Evolutionary conservation across 2,329 filamentous ascomycete genomes (phyloP), one percentile per base, ranked within the genome.

Genomic region (Trichoderma sp.): DNA sequence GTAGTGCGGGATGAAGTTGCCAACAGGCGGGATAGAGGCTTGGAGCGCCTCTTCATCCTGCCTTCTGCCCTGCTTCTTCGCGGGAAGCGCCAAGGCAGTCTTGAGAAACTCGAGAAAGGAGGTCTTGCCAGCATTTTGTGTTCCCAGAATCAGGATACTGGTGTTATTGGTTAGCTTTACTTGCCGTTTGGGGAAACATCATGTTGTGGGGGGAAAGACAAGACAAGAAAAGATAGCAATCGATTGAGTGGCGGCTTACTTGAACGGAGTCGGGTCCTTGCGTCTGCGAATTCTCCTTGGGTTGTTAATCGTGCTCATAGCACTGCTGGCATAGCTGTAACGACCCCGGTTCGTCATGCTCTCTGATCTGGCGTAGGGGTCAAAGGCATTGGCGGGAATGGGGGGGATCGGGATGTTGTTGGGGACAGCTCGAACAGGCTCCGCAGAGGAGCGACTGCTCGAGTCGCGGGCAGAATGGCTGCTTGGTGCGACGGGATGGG

Each of bases 221-320:
- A 21, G 24, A 3, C 7, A 54, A 5, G 14, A 34, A 12, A 57
- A 34, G 14, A 21, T 28, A 44, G 43, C 39, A n/a, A 19, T 48
- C n/a, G 30, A 7, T n/a, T 14, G 5, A 24, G 10, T 30, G 17
- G 47, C 21, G 19, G 85, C 93, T 85, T 82, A 98, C 94, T 99
- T 99, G 86, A 98, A 97, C 0, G 95, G 93, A 12, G 94, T 97
- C 9, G 95, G 95, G 74, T 99, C 95, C 83, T 97, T 98, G 81
- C 95, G 89, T 81, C 94, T 90, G 72, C 95, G 89, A 70, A 98
- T 89, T 75, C 93, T 88, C 70, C 95, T 88, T 68, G 95, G 94
- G 77, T 90, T 97, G 81, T 97, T 97, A 80, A 97, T 88, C 67
- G 92, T 90, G 82, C 92, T 97, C 70, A 94, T 86, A 62, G 91